These are phyloP conservation scores for Phytophthora multivora DNA, from an alignment of 352 stramenopile genomes.

Conservation along the genomic window DNA sequence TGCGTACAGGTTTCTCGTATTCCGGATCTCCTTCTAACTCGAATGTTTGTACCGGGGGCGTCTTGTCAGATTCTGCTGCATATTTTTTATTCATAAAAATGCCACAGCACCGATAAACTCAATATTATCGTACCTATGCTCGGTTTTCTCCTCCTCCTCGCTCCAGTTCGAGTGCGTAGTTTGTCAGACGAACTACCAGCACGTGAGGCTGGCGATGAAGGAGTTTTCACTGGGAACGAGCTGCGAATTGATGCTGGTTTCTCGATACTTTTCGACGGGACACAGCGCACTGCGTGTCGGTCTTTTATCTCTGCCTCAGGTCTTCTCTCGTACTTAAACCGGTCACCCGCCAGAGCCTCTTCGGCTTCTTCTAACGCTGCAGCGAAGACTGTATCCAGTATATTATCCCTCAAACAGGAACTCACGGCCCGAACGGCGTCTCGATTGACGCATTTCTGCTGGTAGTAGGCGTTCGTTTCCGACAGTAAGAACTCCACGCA, in stretches of 20 bases:
- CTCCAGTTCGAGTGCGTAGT: not conserved
- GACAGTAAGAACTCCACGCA: conserved; percentile 58
- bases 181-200: conserved; percentile 20
- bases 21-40: conserved; percentile 8
- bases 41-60: conserved; percentile 17
- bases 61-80: too few species aligned
- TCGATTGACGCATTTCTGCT: conserved; percentile 39
- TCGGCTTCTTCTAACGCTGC: conserved; percentile 35
- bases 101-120: too few species aligned
- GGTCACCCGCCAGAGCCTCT: not conserved
- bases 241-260: conserved; percentile 8
- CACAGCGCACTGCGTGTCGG: conserved; percentile 49
- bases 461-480: conserved; percentile 60
- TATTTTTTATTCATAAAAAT: too few species aligned
- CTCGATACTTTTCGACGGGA: conserved; percentile 43
- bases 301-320: conserved; percentile 41
- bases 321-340: conserved; percentile 32
- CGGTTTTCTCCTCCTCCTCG: conserved; percentile 9
- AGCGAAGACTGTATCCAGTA: conserved; percentile 44
- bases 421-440: conserved; percentile 34
- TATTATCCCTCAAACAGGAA: conserved; percentile 33
- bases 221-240: not conserved
- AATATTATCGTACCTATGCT: conserved; percentile 12
- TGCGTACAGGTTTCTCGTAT: conserved; percentile 26
- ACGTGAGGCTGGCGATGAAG: conserved; percentile 16